A percentile compares a stretch with the other conserved stretches of the same genome.
Evolutionary conservation across 306 rosid genomes (phyloP).

Genomic region (Ziziphus jujuba): DNA sequence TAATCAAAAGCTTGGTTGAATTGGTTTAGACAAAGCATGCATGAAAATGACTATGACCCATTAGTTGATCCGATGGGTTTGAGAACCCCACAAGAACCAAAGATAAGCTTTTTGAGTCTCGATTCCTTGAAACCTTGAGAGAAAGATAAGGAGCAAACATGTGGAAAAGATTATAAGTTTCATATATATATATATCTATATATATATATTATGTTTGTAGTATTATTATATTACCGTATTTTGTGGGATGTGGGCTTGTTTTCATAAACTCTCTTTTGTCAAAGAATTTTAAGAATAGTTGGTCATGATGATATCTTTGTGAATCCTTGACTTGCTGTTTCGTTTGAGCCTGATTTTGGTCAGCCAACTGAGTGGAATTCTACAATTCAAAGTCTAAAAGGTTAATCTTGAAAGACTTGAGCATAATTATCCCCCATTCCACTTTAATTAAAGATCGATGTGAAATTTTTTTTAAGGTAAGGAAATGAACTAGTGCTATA

Average conservation of each 20-base stretch:
- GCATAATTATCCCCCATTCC: slow-evolving; percentile 33
- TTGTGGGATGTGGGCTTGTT: slow-evolving; percentile 23
- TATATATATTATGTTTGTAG: too few species aligned
- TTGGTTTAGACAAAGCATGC: slow-evolving; percentile 14
- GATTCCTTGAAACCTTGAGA: slow-evolving; percentile 27
- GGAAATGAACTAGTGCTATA: too few species aligned
- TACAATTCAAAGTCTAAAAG: slow-evolving; percentile 41
- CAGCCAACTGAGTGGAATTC: slow-evolving; percentile 28
- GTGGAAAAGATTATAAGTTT: too few species aligned
- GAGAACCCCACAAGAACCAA: slow-evolving; percentile 37
- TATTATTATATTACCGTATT: slow-evolving; percentile 19
- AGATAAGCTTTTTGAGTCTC: slow-evolving; percentile 30
- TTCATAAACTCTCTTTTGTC: slow-evolving; percentile 3
- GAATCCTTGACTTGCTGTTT: slow-evolving; percentile 30
- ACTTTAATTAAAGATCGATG: slow-evolving; percentile 23
- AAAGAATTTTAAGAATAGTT: neutral
- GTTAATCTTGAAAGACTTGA: slow-evolving; percentile 5
- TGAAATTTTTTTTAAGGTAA: slow-evolving; percentile 3
- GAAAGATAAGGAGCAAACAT: neutral
- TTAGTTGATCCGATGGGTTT: neutral
- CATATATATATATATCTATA: too few species aligned
- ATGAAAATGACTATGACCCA: slow-evolving; percentile 24
- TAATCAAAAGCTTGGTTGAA: slow-evolving; percentile 11
- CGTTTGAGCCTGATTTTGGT: slow-evolving; percentile 28
- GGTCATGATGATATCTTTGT: slow-evolving; percentile 33